Conservation (phyloP, 2,329 filamentous ascomycete genomes). For the Davidsoniella virescens region DNA sequence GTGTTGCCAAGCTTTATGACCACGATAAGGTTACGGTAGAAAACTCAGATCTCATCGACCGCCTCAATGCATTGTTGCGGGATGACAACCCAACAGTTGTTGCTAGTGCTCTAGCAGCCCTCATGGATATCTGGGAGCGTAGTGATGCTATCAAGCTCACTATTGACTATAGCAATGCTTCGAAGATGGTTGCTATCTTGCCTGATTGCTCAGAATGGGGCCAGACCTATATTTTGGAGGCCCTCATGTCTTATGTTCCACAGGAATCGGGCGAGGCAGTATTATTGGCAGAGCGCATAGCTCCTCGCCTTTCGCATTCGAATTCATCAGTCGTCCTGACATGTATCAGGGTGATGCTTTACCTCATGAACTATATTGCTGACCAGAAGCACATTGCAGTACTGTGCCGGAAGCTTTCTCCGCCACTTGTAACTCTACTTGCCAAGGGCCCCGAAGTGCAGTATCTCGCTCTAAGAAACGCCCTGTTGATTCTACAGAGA, state of each 20-base stretch:
- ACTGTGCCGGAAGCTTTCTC: slow-evolving; percentile 83
- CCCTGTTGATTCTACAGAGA: slow-evolving; percentile 80
- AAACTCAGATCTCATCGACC: slow-evolving; percentile 77
- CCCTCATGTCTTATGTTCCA: slow-evolving; percentile 93
- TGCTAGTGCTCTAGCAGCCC: slow-evolving; percentile 71
- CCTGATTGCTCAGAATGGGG: slow-evolving; percentile 98
- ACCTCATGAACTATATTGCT: slow-evolving; percentile 96
- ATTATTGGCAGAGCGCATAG: slow-evolving; percentile 80
- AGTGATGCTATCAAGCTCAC: slow-evolving; percentile 96
- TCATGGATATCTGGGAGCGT: slow-evolving; percentile 98
- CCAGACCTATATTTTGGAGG: slow-evolving; percentile 95
- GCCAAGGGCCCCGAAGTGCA: slow-evolving; percentile 98
- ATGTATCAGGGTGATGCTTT: slow-evolving; percentile 89
- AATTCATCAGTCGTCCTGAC: slow-evolving; percentile 95
- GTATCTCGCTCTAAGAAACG: slow-evolving; percentile 86
- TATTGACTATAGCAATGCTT: slow-evolving; percentile 93
- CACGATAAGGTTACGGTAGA: slow-evolving; percentile 87
- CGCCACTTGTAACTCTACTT: slow-evolving; percentile 81
- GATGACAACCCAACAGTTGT: slow-evolving; percentile 98
- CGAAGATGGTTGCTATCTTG: slow-evolving; percentile 92
- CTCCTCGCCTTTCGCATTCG: slow-evolving; percentile 88
- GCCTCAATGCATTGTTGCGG: slow-evolving; percentile 72
- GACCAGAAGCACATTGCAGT: slow-evolving; percentile 77
- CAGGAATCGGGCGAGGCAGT: slow-evolving; percentile 79
- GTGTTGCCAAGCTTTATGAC: slow-evolving; percentile 93